phyloP scores from a whole-genome alignment of 2,329 filamentous ascomycete genomes.

The Cordyceps cateniannulata region DNA sequence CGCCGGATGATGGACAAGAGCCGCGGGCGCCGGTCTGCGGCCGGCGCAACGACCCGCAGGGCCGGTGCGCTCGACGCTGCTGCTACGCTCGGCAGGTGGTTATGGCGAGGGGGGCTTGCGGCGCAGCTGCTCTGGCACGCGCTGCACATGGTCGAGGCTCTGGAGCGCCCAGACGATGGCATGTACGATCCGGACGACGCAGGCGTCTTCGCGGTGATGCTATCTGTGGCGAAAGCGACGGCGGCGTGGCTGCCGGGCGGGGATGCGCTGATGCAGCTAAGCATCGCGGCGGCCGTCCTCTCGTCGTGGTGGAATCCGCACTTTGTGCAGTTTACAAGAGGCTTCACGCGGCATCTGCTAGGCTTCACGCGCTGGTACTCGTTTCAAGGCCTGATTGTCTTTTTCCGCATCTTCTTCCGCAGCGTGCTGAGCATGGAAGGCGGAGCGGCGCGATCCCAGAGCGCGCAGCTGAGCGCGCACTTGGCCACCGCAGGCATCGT shows the following conservation, averaged over 20 bases:
- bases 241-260: conserved; percentile 32
- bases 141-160: conserved; percentile 20
- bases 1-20: conserved; percentile 67
- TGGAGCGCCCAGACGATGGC: conserved; percentile 23
- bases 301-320: conserved; percentile 65
- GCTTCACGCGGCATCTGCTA: conserved; percentile 51
- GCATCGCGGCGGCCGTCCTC: conserved; percentile 41
- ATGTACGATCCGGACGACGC: conserved; percentile 29
- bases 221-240: conserved; percentile 15
- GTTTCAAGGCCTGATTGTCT: conserved; percentile 54
- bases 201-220: conserved; percentile 15
- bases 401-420: conserved; percentile 46
- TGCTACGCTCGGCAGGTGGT: conserved; percentile 34
- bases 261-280: conserved; percentile 37
- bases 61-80: conserved; percentile 36
- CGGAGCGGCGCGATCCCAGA: conserved; percentile 29
- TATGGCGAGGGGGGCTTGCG: conserved; percentile 43
- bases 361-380: conserved; percentile 61
- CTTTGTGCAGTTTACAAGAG: conserved; percentile 53
- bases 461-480: conserved; percentile 47
- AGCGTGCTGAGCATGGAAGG: conserved; percentile 34
- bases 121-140: conserved; percentile 48
- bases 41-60: conserved; percentile 16
- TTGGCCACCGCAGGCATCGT: conserved; percentile 46
- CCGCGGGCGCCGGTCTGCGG: conserved; percentile 27